Evolutionary conservation across 179 eudicot genomes (phyloP), one percentile per base, ranked within the genome.

Genomic region (Silene coronaria): DNA sequence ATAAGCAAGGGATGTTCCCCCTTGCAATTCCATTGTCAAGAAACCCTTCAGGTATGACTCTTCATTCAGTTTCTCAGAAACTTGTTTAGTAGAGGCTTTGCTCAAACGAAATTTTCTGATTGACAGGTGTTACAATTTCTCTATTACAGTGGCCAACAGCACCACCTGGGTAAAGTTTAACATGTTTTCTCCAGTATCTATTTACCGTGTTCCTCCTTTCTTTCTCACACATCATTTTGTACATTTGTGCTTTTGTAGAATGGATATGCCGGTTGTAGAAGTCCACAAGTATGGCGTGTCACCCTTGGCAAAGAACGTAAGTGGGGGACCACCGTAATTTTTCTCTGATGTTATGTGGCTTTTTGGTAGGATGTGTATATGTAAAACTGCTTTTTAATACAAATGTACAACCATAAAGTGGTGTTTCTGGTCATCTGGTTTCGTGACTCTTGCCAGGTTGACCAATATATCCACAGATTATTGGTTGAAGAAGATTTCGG

Each of bases 191-290:
- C n/a, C 60, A 45, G 13, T 57, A 42, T 76, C 5, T 34, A 27
- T 51, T 10, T 34, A 2, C 53, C 42, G 12, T 23, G n/a, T 78
- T 67, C 58, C 58, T 17, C 21, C 57, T 14, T 53, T 46, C 76
- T 65, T 85, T 61, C 73, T 76, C 22, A 78, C 22, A 78, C 71
- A 19, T 76, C 28, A 30, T n/a, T 77, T 30, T 22, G 48, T 26
- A 9, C 68, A 58, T 53, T 42, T 48, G 5, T 60, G 30, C 51
- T 60, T 71, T 65, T 75, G 30, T 87, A 95, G 97, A 80, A 86
- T 92, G 92, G 97, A 92, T 78, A 89, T 95, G 93, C 99, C 97
- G 5, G 91, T 95, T 73, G 99, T 95, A 57, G 90, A 92, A 80
- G 88, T 92, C 76, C 88, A 90, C 59, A 87, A 84, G 74, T 83